Conservation (phyloP, 768 basidiomycete genomes). For the Mrakia hoshinonis region DNA sequence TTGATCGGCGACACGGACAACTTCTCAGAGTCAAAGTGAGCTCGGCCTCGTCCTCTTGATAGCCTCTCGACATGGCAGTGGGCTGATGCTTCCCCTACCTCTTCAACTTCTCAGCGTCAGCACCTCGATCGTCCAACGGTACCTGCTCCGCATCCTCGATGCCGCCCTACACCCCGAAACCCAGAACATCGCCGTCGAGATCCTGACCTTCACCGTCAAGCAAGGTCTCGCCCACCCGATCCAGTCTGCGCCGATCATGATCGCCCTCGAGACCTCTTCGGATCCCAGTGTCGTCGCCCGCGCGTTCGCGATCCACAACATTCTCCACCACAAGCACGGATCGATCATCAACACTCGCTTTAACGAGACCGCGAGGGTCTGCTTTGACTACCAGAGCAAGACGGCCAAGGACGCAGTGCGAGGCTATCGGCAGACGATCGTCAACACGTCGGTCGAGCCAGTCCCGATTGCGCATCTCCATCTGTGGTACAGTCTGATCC, state of each 20-base stretch:
- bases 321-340: constrained; percentile 79
- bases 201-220: constrained; percentile 83
- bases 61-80: neutral
- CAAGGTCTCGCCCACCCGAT: constrained; percentile 94
- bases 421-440: constrained; percentile 41
- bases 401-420: constrained; percentile 47
- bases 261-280: constrained; percentile 84
- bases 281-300: constrained; percentile 54
- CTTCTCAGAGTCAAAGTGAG: constrained; percentile 93
- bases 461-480: constrained; percentile 67
- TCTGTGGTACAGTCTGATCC: constrained; percentile 81
- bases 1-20: constrained; percentile 90
- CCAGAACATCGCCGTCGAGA: constrained; percentile 77
- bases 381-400: constrained; percentile 73
- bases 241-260: constrained; percentile 85
- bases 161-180: constrained; percentile 65
- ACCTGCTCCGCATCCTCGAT: constrained; percentile 68
- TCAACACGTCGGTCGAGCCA: constrained; percentile 43
- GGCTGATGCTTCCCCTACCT: neutral
- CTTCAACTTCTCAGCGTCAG: constrained; percentile 56
- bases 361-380: constrained; percentile 64
- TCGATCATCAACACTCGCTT: constrained; percentile 81
- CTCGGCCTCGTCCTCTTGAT: neutral
- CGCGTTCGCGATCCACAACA: constrained; percentile 68
- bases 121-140: constrained; percentile 89